phyloP scores from a whole-genome alignment of 176 grass and related monocot species.

The Eremochloa ophiuroides region DNA sequence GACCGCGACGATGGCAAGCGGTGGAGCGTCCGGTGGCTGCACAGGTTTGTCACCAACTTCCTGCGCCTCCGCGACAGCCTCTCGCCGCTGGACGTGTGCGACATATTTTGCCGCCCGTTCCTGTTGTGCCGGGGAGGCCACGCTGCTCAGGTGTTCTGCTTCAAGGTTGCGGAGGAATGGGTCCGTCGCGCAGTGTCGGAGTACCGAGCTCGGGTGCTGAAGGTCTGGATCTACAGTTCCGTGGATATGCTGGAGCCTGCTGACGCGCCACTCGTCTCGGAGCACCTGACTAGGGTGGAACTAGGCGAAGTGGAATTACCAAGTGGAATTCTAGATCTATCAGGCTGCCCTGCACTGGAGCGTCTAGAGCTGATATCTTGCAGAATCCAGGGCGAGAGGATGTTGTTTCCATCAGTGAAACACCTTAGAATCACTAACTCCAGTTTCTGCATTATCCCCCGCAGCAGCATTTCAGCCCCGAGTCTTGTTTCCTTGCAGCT shows the following conservation, averaged over 20 bases:
- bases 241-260: background rate
- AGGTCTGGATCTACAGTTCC: background rate
- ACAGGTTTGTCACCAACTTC: background rate
- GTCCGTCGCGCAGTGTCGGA: background rate
- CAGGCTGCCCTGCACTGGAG: background rate
- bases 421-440: background rate
- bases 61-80: background rate
- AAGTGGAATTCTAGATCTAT: background rate
- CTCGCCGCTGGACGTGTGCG: background rate
- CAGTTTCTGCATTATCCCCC: background rate
- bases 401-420: background rate
- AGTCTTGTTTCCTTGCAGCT: background rate
- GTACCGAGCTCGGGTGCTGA: background rate
- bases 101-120: background rate
- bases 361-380: background rate
- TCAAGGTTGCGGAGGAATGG: background rate
- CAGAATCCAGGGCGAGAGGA: background rate
- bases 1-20: background rate
- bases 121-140: background rate
- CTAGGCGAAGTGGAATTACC: background rate
- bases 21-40: background rate
- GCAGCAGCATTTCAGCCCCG: background rate
- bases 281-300: background rate
- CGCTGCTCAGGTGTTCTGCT: background rate
- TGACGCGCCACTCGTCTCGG: background rate